Conservation (phyloP, 768 basidiomycete species). For the Pleurotus salmoneostramineus region DNA sequence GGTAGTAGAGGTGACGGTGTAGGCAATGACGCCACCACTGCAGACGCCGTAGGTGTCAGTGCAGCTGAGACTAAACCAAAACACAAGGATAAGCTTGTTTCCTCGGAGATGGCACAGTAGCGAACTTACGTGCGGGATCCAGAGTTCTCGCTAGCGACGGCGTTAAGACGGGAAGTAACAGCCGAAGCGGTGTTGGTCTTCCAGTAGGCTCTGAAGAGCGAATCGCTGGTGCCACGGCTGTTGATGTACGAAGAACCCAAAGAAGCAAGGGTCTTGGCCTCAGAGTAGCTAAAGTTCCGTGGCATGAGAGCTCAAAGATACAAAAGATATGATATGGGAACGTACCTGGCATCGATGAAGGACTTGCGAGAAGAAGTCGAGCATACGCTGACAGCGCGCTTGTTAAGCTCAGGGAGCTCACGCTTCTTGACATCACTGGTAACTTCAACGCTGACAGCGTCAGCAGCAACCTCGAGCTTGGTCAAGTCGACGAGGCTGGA, state of each 20-base stretch:
- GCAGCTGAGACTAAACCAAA: conserved; percentile 31
- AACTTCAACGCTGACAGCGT: conserved; percentile 28
- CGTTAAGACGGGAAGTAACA: conserved; percentile 28
- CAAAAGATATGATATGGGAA: too few relatives aligned
- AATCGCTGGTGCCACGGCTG: conserved; percentile 29
- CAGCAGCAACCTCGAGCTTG: conserved; percentile 21
- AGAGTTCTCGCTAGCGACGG: conserved; percentile 38
- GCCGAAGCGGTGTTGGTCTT: conserved; percentile 29
- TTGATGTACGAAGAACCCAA: conserved; percentile 28
- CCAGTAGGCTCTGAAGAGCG: conserved; percentile 37
- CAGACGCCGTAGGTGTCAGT: conserved; percentile 28
- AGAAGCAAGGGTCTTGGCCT: conserved; percentile 35
- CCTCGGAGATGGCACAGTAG: too few relatives aligned
- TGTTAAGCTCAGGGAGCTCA: conserved; percentile 21
- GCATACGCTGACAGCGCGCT: conserved; percentile 37
- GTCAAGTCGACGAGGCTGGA: conserved; percentile 17
- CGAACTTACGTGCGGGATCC: conserved; percentile 29
- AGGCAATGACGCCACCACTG: conserved; percentile 36
- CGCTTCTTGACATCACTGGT: conserved; percentile 30
- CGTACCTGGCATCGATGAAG: conserved; percentile 36
- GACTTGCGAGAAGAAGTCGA: conserved; percentile 24
- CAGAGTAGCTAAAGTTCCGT: conserved; percentile 24
- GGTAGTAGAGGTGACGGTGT: conserved; percentile 38
- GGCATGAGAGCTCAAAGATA: background rate
- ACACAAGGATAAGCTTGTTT: too few relatives aligned